Conservation (phyloP, 1,284 basidiomycete genomes). For the Trametes versicolor region DNA sequence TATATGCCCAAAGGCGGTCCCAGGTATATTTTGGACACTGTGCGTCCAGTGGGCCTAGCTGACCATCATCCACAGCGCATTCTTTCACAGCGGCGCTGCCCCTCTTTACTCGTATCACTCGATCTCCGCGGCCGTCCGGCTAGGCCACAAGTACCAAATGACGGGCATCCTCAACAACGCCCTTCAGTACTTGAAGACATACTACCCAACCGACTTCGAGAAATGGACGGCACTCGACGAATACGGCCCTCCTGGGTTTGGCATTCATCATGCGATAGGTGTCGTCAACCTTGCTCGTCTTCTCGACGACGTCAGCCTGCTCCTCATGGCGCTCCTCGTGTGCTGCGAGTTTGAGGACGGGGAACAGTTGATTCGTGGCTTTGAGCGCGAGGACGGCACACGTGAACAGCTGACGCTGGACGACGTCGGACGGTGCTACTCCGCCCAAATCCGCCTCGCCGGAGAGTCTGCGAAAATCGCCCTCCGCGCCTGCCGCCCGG, state of each 20-base stretch:
- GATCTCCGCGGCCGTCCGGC: background rate
- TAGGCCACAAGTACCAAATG: conserved; percentile 12
- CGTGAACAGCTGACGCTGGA: conserved; percentile 5
- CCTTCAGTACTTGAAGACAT: background rate
- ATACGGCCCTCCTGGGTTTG: background rate
- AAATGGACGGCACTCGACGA: background rate
- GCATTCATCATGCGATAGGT: background rate
- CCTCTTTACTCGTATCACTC: background rate
- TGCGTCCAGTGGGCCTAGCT: background rate
- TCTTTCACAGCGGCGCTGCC: background rate
- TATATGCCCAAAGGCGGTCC: background rate
- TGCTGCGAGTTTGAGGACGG: conserved; percentile 3
- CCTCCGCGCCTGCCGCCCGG: no score
- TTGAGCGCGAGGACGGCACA: conserved; percentile 17
- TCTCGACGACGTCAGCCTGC: background rate
- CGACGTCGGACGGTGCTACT: background rate
- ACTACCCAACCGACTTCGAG: background rate
- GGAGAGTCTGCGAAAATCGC: no score
- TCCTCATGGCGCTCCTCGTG: background rate
- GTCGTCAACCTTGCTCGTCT: conserved; percentile 9
- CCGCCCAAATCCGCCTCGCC: background rate
- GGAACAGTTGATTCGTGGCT: conserved; percentile 5
- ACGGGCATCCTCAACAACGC: background rate
- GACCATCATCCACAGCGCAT: background rate
- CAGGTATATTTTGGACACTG: background rate